Percentiles rank a stretch among this genome's conserved stretches.
phyloP scores from a whole-genome alignment of 306 rosid species.

The Comarum palustre region DNA sequence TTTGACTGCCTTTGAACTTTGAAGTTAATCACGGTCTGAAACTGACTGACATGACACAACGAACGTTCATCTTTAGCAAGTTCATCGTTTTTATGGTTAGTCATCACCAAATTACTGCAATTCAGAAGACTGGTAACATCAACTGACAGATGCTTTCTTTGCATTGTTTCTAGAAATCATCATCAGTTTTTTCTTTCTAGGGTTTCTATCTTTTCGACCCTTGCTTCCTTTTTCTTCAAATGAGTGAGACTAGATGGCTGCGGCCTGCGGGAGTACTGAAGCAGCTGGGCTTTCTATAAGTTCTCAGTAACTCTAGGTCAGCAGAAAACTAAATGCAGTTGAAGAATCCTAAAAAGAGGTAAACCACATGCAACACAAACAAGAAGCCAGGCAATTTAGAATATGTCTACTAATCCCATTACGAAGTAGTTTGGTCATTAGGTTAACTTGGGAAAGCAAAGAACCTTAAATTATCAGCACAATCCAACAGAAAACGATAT shows the following conservation, averaged over 20 bases:
- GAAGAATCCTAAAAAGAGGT: neutral
- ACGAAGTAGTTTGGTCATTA: no score
- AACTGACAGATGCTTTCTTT: neutral
- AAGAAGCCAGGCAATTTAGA: neutral
- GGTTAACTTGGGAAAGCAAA: no score
- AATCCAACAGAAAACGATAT: no score
- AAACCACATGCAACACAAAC: neutral
- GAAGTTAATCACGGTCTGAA: neutral
- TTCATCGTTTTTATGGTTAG: neutral
- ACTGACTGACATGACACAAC: neutral
- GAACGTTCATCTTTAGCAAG: neutral
- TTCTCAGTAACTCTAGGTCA: neutral
- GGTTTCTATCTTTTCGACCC: neutral
- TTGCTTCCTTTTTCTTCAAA: neutral
- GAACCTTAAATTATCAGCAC: neutral
- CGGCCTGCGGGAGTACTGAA: neutral
- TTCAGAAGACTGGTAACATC: neutral
- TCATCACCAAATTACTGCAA: neutral
- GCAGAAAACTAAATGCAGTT: neutral
- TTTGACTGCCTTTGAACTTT: neutral
- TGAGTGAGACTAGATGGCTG: neutral
- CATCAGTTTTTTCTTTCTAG: constrained; percentile 11
- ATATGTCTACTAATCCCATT: neutral
- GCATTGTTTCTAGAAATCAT: neutral
- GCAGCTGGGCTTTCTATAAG: neutral